phyloP scores from a whole-genome alignment of 805 yeast species.

The Nakazawaea laoshanensis region DNA sequence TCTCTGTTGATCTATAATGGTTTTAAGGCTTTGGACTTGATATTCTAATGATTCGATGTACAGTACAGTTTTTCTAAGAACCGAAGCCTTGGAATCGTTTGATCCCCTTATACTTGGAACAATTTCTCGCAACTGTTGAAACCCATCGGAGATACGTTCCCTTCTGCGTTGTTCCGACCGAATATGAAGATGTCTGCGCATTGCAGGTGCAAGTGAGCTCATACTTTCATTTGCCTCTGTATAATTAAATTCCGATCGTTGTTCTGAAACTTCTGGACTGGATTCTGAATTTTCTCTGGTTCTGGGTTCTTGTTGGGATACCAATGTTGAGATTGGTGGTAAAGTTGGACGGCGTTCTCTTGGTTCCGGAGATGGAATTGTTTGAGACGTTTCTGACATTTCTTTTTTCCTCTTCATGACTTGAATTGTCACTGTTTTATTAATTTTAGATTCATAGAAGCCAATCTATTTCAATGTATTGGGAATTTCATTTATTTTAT shows the following conservation, averaged over 20 bases:
- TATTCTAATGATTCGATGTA: conserved; percentile 30
- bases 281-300: no score
- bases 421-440: no score
- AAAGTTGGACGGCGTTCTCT: not conserved
- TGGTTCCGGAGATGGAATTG: no score
- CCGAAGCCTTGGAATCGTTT: conserved; percentile 36
- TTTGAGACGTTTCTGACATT: no score
- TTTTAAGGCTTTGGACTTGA: conserved; percentile 16
- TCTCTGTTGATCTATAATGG: conserved; percentile 12
- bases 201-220: conserved; percentile 7
- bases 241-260: not conserved
- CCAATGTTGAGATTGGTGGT: conserved; percentile 3
- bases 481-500: no score
- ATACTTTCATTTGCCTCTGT: conserved; percentile 5
- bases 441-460: no score
- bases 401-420: no score
- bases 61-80: conserved; percentile 31
- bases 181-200: conserved; percentile 29
- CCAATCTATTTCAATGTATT: no score
- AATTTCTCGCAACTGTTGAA: conserved; percentile 25
- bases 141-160: conserved; percentile 37
- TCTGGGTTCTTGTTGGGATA: no score
- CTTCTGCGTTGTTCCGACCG: conserved; percentile 37
- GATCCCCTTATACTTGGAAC: conserved; percentile 32
- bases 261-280: no score